phyloP scores from a whole-genome alignment of 768 basidiomycete genomes.

The Phlegmacium glaucopus region DNA sequence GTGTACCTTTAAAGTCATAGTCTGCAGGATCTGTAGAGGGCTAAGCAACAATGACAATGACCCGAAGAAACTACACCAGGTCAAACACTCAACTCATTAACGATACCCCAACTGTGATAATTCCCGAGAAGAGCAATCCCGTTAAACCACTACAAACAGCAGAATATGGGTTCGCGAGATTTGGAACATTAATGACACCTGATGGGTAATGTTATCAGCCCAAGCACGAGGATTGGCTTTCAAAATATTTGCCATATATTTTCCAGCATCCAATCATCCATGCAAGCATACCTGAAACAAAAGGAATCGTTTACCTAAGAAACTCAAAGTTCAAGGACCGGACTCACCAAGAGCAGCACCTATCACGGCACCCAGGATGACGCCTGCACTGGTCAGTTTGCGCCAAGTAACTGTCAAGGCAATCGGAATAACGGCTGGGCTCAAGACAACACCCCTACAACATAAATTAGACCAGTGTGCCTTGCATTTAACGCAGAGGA shows the following conservation, averaged over 20 bases:
- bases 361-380: constrained; percentile 37
- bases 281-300: constrained; percentile 31
- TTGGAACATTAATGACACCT: constrained; percentile 34
- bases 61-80: background rate
- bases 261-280: constrained; percentile 54
- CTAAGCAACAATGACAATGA: constrained; percentile 1
- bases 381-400: constrained; percentile 37
- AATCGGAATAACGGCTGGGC: constrained; percentile 49
- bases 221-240: too few relatives aligned
- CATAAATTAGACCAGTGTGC: too few relatives aligned
- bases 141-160: constrained; percentile 36
- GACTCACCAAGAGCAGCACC: constrained; percentile 34
- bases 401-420: constrained; percentile 44
- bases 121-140: constrained; percentile 34
- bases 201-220: background rate
- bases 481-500: too few relatives aligned
- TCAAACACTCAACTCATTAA: constrained; percentile 24
- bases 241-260: constrained; percentile 33
- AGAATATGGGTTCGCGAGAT: constrained; percentile 36
- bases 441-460: constrained; percentile 43
- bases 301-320: background rate
- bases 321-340: background rate
- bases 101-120: constrained; percentile 32
- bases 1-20: constrained; percentile 36
- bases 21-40: constrained; percentile 25